Conservation (phyloP, 2,329 filamentous ascomycete species). For the Metarhizium anisopliae region DNA sequence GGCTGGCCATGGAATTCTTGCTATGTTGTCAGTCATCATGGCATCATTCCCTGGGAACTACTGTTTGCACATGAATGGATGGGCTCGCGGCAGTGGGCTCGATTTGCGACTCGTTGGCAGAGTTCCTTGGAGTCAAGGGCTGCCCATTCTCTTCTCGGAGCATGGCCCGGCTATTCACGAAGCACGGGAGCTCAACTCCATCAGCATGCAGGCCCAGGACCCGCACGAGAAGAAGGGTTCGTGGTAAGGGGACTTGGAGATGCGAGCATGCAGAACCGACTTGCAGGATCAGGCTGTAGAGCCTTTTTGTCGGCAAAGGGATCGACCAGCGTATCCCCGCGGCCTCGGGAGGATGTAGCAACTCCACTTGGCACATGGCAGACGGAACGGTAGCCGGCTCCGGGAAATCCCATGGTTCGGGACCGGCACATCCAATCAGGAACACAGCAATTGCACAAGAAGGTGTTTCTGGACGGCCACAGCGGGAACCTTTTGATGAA, state of each 20-base stretch:
- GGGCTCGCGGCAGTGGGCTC: neutral
- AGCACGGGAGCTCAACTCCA: neutral
- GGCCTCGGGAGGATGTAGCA: neutral
- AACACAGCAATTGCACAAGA: neutral
- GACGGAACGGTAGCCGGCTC: neutral
- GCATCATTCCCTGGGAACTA: neutral
- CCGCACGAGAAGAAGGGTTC: neutral
- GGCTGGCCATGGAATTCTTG: neutral
- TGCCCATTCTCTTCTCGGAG: no score
- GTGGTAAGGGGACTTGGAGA: neutral
- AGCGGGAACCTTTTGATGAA: neutral
- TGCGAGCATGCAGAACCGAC: neutral
- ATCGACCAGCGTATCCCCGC: neutral
- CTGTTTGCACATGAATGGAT: neutral
- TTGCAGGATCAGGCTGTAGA: neutral
- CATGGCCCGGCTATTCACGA: neutral
- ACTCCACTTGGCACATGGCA: constrained; percentile 3
- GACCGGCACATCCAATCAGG: neutral
- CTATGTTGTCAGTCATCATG: neutral
- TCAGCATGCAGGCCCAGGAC: neutral
- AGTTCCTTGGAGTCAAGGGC: neutral
- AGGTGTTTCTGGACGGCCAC: neutral
- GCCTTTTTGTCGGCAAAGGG: neutral
- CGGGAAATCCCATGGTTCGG: constrained; percentile 2
- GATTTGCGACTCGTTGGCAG: neutral